Percentiles rank a stretch among this genome's conserved stretches.
These are phyloP conservation scores for Nakazawaea peltata DNA, from an alignment of 805 yeast species.

Conservation along the genomic window DNA sequence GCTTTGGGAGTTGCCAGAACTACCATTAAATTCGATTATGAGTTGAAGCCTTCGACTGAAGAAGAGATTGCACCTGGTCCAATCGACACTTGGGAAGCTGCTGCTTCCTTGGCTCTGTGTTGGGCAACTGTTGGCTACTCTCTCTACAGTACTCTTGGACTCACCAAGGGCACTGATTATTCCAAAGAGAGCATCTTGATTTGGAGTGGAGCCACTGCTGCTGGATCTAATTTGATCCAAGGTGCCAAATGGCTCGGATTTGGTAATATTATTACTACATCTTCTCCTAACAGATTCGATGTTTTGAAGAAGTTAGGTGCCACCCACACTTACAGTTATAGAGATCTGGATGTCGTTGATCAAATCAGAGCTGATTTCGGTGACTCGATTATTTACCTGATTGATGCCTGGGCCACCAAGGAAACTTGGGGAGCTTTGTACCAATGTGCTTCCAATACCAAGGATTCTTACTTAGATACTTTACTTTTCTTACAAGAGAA, in stretches of 20 bases:
- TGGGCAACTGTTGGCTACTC: constrained; percentile 42
- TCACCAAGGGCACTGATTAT: constrained; percentile 16
- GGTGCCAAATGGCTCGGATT: constrained; percentile 39
- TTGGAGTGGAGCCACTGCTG: constrained; percentile 66
- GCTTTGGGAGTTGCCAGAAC: constrained; percentile 28
- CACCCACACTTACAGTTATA: constrained; percentile 26
- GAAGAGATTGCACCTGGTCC: constrained; percentile 23
- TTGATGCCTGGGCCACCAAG: constrained; percentile 22
- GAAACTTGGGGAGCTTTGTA: constrained; percentile 20
- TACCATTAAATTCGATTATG: constrained; percentile 20
- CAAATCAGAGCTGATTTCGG: constrained; percentile 21
- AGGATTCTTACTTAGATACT: constrained; percentile 26
- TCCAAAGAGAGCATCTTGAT: constrained; percentile 34
- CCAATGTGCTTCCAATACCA: constrained; percentile 24
- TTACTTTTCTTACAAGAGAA: constrained; percentile 24
- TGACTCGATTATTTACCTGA: constrained; percentile 21
- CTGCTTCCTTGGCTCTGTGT: constrained; percentile 51
- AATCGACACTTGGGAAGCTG: constrained; percentile 50
- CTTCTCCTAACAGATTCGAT: constrained; percentile 18
- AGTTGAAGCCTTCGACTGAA: background rate
- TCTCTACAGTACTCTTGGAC: constrained; percentile 37
- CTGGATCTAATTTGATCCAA: constrained; percentile 54
- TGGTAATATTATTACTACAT: constrained; percentile 22
- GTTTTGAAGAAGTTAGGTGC: constrained; percentile 24
- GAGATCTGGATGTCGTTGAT: constrained; percentile 20